phyloP scores from a whole-genome alignment of 1,284 basidiomycete genomes.

The Tilletiopsis washingtonensis region DNA sequence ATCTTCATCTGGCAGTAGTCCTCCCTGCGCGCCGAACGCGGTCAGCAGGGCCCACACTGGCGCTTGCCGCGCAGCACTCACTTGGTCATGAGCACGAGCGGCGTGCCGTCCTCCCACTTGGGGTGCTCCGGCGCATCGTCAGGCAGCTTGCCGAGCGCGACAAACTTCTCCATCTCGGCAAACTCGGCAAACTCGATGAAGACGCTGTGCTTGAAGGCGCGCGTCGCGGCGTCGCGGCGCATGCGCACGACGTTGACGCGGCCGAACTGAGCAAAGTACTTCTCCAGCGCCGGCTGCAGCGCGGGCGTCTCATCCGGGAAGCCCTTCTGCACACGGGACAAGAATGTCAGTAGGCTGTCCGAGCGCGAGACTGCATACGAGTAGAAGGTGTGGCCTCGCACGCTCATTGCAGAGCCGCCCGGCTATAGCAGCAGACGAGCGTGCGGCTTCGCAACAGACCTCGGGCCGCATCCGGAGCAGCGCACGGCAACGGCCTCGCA shows the following conservation, averaged over 20 bases:
- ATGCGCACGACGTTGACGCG: conserved; percentile 76
- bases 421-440: no score
- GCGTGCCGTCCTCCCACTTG: conserved; percentile 42
- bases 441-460: no score
- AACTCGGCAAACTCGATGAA: conserved; percentile 82
- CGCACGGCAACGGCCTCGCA: no score
- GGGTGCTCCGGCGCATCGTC: conserved; percentile 17
- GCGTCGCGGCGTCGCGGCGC: conserved; percentile 58
- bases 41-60: not conserved
- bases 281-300: conserved; percentile 69
- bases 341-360: conserved; percentile 54
- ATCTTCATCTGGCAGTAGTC: conserved; percentile 95
- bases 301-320: conserved; percentile 68
- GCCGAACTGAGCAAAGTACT: conserved; percentile 76
- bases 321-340: conserved; percentile 78
- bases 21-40: conserved; percentile 53
- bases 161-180: conserved; percentile 64
- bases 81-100: conserved; percentile 66
- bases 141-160: conserved; percentile 60
- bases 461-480: no score
- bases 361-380: conserved; percentile 16
- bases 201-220: conserved; percentile 85
- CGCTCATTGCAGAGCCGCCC: no score
- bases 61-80: not conserved
- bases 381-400: no score